Base-by-base conservation (phyloP, 257 asterid genomes). In the Agastache rugosa region DNA sequence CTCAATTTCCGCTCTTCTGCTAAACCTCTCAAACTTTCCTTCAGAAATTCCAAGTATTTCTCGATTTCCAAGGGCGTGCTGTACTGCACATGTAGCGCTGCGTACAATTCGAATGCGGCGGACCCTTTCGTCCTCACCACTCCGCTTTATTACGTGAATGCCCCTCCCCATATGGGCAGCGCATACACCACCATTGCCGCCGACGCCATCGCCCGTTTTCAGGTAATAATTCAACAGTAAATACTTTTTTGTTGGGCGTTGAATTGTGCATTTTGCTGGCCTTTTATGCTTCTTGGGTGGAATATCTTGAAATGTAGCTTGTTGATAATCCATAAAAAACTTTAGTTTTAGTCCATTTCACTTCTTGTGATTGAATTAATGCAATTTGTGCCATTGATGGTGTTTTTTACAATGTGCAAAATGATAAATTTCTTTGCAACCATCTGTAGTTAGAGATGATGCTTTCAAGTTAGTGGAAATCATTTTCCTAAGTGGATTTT, bases 141-240 rank as follows among this genome's bases (percentile, higher is more conserved):
- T 71, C 99, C 98, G 37, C 97, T 92, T 78, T 94, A 94, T 79
- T 94, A 94, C 81, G 99, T 94, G 6, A 94, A 92, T 85, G 97
- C 99, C 80, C 97, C 98, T 42, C 99, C 99, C 51, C 97, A 92
- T 63, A 90, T 94, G 96, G 99, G 99, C 67, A 94, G 99, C 79
- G 97, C 99, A 63, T 94, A 94, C 72, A 90, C 99, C 60, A 90
- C 97, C 80, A 90, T 94, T 63, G 97, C 98, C 31, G 99, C 99
- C 37, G 99, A 92, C 63, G 86, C 96, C 50, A 84, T 92, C 31
- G 97, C 99, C 55, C 98, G 98, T 72, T 94, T 90, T 80, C 99
- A 94, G 96, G 99, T 94, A 64, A 51, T 35, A 29, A 42, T 27
- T 47, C 41, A 11, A 35, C 63, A 12, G 53, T 9, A 16, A 11